Evolutionary conservation across 805 yeast species (phyloP), one percentile per base, ranked within the genome.

Genomic region (Ogataea naganishii): DNA sequence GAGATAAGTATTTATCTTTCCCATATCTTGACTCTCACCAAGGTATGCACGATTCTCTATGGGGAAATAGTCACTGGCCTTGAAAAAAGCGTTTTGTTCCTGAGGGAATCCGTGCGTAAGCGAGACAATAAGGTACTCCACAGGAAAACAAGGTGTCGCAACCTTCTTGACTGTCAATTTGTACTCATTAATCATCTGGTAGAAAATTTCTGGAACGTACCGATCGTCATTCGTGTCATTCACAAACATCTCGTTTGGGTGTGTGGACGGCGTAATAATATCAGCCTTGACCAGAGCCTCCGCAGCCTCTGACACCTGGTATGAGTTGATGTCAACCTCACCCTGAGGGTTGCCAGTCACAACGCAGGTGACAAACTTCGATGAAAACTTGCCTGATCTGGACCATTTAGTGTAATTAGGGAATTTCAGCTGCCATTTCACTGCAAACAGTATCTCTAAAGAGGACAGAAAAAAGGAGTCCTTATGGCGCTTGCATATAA

Each of bases 191-290:
- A 73, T 69, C 50, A 73, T 76, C 54, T 76, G 75, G 63, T 80
- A 92, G 47, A 83, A 82, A 16, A 92, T 80, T 38, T 92, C 99
- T 0, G 99, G 99, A 11, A 92, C 97, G 43, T 89, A 92, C 33
- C 96, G 68, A 7, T 65, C 68, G 13, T 69, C 65, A 23, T 72
- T 71, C n/a, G 84, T 76, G 18, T 74, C 79, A 47, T 83, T 80
- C 39, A 92, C 76, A 43, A 75, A 80, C 49, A 89, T 77, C 63
- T 80, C 75, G 14, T 86, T 75, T 0, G 99, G 96, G 48, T 86
- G 89, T 0, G 96, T 83, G 1, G 94, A 81, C 0, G 95, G 89
- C 19, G 78, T 67, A 18, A 92, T 75, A 40, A 89, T 70, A 46
- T 82, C 95, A 0, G 97, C 95, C 28, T 71, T 69, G 0, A 84